Conservation (phyloP, 768 basidiomycete species). For the Serendipita sp. region DNA sequence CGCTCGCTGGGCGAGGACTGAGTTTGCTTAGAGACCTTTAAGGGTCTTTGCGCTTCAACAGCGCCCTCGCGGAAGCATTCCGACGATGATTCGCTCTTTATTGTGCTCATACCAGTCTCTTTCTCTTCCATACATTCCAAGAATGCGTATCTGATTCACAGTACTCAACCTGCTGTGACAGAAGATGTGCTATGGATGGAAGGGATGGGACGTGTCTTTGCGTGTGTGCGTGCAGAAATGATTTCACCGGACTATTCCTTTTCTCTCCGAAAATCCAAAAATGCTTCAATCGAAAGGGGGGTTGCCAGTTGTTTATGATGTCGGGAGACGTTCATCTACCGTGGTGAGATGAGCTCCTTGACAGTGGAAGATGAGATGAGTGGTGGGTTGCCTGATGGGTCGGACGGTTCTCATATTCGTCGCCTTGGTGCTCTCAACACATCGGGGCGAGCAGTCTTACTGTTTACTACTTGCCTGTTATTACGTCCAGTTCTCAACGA, state of each 20-base stretch:
- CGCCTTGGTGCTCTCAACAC: constrained; percentile 5
- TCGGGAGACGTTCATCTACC: not conserved
- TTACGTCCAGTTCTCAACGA: constrained; percentile 1
- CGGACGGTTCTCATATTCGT: not conserved
- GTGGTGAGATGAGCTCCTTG: not conserved
- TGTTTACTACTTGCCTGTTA: not conserved
- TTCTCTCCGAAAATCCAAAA: not conserved
- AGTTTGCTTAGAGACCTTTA: constrained; percentile 43
- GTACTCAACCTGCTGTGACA: not conserved
- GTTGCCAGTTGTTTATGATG: not conserved
- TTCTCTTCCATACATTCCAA: not conserved
- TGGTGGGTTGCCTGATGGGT: not conserved
- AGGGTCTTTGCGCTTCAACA: constrained; percentile 67
- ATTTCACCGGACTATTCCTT: not conserved
- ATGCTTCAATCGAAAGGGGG: constrained; percentile 1
- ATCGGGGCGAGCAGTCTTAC: not conserved
- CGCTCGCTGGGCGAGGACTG: constrained; percentile 84
- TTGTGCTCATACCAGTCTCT: not conserved
- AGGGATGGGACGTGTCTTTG: not conserved
- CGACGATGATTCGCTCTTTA: not conserved
- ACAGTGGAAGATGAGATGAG: not conserved
- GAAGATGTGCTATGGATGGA: not conserved
- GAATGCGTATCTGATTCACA: not conserved
- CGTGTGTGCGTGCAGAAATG: not conserved
- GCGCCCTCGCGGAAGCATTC: constrained; percentile 32